Evolutionary conservation across 1,139 yeast species (phyloP), one percentile per base, ranked within the genome.

Genomic region (Diutina sp.): DNA sequence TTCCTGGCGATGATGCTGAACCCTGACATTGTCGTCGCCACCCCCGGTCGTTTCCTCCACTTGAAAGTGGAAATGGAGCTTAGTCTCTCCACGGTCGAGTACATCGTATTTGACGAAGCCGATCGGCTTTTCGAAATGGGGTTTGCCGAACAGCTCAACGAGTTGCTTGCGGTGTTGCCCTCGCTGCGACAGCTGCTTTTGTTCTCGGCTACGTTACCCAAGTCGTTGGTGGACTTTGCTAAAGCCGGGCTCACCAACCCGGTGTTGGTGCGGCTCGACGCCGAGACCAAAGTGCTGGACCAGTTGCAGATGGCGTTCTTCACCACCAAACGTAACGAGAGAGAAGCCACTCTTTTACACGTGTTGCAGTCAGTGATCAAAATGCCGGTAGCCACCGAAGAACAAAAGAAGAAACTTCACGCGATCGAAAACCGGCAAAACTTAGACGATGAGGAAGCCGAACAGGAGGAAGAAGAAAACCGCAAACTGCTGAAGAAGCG

Each of bases 191-290:
- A 99, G 65, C 90, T 96, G 0, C 99, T 99, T 0, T 73, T 91
- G 41, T 91, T 90, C 66, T 89, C 96, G 1, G 98, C 98, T 1
- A 91, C 98, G 81, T 91, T 54, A 80, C 89, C 1, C 82, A 89
- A 55, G 96, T 96, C 0, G 90, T 88, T 21, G 74, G 77, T 57
- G 76, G 79, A 53, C 79, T 87, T 30, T 85, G 85, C 69, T 80
- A 83, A 61, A 82, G 87, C 91, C 0, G 97, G 97, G n/a, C 80
- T 91, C 80, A 78, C 95, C 59, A 90, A 91, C 65, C 97, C 98
- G 0, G 95, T 90, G 18, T 86, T 84, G 64, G 79, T 91, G 32
- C 80, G 85, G 1, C 97, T 91, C 8, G 86, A 79, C 91, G 60
- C 76, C 86, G 1, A 64, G 64, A 30, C 70, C 73, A 32, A 96